Percentiles rank a stretch among this genome's conserved stretches.
phyloP scores from a whole-genome alignment of 176 grass and related monocot genomes.

The Paspalum vaginatum region DNA sequence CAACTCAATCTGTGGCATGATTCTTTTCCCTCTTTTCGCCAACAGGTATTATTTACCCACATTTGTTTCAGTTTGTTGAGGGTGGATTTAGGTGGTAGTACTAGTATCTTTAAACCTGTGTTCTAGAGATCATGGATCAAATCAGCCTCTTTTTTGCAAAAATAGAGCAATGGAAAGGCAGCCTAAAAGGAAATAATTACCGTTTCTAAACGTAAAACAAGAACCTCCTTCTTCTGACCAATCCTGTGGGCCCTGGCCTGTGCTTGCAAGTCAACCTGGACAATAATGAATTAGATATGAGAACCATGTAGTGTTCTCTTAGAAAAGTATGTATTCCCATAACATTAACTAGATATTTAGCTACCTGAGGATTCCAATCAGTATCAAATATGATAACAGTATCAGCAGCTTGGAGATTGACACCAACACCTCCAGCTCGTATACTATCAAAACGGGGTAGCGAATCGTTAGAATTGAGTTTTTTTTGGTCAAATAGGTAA shows the following conservation, averaged over 20 bases:
- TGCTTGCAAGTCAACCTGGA: constrained; percentile 98
- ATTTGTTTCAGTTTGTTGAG: not conserved
- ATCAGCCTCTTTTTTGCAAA: not conserved
- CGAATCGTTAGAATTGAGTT: constrained; percentile 32
- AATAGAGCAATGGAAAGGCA: not conserved
- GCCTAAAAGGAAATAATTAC: constrained; percentile 50
- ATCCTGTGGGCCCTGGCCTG: constrained; percentile 97
- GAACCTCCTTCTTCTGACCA: constrained; percentile 99
- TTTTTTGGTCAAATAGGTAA: not conserved
- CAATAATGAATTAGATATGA: constrained; percentile 27
- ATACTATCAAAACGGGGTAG: constrained; percentile 59
- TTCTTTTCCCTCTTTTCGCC: not conserved
- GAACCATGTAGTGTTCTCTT: not conserved
- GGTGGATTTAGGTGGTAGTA: not conserved
- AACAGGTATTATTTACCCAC: constrained; percentile 22
- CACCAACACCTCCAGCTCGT: constrained; percentile 95
- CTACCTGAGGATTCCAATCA: constrained; percentile 99
- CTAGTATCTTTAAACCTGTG: not conserved
- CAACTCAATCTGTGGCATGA: not conserved
- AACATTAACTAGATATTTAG: constrained; percentile 36
- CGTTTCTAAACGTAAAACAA: constrained; percentile 97
- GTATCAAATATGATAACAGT: constrained; percentile 99
- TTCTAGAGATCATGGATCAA: not conserved
- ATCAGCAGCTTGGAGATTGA: constrained; percentile 99
- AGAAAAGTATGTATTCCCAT: not conserved